Evolutionary conservation across 2,329 filamentous ascomycete species (phyloP).

Genomic region (Coleophoma eucalyptorum): DNA sequence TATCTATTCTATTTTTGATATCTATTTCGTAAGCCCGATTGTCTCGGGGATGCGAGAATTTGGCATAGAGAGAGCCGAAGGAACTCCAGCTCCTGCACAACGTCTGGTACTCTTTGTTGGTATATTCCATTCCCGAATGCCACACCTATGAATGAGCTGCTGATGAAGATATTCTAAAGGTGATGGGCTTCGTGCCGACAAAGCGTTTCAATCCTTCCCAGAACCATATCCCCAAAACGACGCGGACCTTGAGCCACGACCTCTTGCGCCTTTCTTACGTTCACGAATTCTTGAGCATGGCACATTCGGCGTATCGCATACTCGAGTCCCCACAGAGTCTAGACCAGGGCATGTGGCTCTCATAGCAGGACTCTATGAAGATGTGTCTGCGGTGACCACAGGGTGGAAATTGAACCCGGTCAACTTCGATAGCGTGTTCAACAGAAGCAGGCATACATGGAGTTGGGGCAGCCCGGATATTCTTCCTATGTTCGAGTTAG

Average conservation of each 20-base stretch:
- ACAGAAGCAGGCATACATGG: slow-evolving; percentile 94
- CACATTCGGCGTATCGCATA: slow-evolving; percentile 97
- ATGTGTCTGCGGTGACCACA: slow-evolving; percentile 94
- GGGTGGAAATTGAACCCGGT: slow-evolving; percentile 99
- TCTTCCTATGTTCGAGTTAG: slow-evolving; percentile 91
- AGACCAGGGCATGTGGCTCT: slow-evolving; percentile 94
- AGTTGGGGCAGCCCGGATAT: slow-evolving; percentile 99
- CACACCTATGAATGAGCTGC: slow-evolving; percentile 7
- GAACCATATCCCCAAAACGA: slow-evolving; percentile 73
- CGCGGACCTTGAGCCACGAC: slow-evolving; percentile 66
- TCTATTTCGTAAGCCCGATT: slow-evolving; percentile 97
- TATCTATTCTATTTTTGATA: slow-evolving; percentile 94
- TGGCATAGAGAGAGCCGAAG: slow-evolving; percentile 56
- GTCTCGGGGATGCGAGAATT: slow-evolving; percentile 92
- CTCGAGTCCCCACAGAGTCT: slow-evolving; percentile 93
- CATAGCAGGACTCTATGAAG: slow-evolving; percentile 94
- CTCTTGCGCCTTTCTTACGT: slow-evolving; percentile 86
- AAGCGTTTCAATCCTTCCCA: slow-evolving; percentile 90
- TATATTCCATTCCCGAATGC: slow-evolving; percentile 31
- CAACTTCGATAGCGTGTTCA: slow-evolving; percentile 98
- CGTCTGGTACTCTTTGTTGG: slow-evolving; percentile 92
- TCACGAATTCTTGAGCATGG: slow-evolving; percentile 84
- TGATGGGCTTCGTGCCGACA: slow-evolving; percentile 93
- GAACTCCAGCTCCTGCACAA: slow-evolving; percentile 73
- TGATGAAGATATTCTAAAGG: slow-evolving; percentile 40